phyloP scores from a whole-genome alignment of 2,329 filamentous ascomycete species.

The Exophiala calicioides region DNA sequence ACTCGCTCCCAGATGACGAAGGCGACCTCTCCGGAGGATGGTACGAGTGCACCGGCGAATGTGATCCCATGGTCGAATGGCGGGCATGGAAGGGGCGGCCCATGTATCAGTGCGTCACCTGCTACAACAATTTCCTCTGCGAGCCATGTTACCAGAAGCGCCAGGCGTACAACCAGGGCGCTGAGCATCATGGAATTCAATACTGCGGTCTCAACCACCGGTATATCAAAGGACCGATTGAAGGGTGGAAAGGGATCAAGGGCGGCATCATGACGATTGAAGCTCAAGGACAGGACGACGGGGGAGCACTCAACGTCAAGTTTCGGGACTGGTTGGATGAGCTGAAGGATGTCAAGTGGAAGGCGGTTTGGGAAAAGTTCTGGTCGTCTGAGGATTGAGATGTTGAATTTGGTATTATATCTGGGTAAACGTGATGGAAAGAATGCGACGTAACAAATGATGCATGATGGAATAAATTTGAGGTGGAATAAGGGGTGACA shows the following conservation, averaged over 20 bases:
- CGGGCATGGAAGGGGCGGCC: slow-evolving; percentile 3
- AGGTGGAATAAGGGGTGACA: too few species aligned
- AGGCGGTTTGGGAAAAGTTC: slow-evolving; percentile 5
- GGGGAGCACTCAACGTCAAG: not conserved
- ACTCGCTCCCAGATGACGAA: not conserved
- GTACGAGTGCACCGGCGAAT: slow-evolving; percentile 4
- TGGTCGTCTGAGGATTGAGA: slow-evolving; percentile 5
- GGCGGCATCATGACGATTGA: slow-evolving; percentile 7
- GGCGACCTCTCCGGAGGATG: slow-evolving; percentile 1
- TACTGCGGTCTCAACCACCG: slow-evolving; percentile 7
- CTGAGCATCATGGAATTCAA: not conserved
- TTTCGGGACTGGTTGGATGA: slow-evolving; percentile 12
- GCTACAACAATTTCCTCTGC: slow-evolving; percentile 2
- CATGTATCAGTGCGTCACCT: slow-evolving; percentile 4
- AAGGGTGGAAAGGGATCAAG: slow-evolving; percentile 7
- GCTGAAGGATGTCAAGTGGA: slow-evolving; percentile 9
- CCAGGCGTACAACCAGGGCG: not conserved
- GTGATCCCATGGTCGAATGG: not conserved
- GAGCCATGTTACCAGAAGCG: slow-evolving; percentile 3
- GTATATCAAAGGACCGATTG: slow-evolving; percentile 3
- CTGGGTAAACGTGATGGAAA: too few species aligned
- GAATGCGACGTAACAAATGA: too few species aligned
- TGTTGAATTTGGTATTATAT: too few species aligned
- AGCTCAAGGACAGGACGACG: not conserved
- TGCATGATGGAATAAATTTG: too few species aligned